A percentile compares a stretch with the other conserved stretches of the same genome.
Evolutionary conservation across 208 protist genomes (phyloP).

Genomic region (Leishmania martiniquensis): DNA sequence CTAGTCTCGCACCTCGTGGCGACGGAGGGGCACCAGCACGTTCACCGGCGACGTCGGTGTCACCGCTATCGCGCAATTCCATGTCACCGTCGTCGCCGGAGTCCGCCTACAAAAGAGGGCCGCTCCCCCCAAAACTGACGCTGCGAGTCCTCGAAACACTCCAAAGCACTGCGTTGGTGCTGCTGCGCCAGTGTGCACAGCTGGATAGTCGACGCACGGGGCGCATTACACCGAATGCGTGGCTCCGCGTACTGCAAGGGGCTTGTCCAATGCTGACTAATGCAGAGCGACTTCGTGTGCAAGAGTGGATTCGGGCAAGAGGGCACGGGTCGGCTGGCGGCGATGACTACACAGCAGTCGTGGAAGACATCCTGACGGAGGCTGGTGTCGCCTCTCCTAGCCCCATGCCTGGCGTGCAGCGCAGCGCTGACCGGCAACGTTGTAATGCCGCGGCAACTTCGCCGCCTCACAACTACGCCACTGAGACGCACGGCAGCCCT

Average conservation of each 20-base stretch:
- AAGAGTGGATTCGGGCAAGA: constrained; percentile 4
- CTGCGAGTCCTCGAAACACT: constrained; percentile 16
- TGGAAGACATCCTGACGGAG: constrained; percentile 13
- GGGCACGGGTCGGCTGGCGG: constrained; percentile 1
- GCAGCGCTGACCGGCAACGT: not conserved
- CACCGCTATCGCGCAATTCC: not conserved
- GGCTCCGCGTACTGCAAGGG: constrained; percentile 4
- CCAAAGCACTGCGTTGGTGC: constrained; percentile 12
- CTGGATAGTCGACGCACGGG: constrained; percentile 5
- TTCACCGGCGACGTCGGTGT: not conserved
- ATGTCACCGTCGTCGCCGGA: not conserved
- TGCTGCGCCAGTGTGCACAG: constrained; percentile 13
- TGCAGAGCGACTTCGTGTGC: not conserved
- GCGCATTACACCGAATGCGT: constrained; percentile 1
- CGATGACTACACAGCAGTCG: constrained; percentile 10
- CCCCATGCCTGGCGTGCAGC: not conserved
- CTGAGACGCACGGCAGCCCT: not conserved
- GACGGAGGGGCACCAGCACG: too few relatives aligned
- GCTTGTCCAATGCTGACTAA: constrained; percentile 7
- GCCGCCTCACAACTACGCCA: not conserved
- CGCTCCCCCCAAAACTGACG: not conserved
- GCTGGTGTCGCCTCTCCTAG: not conserved
- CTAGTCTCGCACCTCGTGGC: not conserved
- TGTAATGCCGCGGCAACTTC: not conserved
- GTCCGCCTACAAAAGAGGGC: not conserved